Base-by-base conservation (phyloP, 805 yeast species). In the Wickerhamiella nectarea region DNA sequence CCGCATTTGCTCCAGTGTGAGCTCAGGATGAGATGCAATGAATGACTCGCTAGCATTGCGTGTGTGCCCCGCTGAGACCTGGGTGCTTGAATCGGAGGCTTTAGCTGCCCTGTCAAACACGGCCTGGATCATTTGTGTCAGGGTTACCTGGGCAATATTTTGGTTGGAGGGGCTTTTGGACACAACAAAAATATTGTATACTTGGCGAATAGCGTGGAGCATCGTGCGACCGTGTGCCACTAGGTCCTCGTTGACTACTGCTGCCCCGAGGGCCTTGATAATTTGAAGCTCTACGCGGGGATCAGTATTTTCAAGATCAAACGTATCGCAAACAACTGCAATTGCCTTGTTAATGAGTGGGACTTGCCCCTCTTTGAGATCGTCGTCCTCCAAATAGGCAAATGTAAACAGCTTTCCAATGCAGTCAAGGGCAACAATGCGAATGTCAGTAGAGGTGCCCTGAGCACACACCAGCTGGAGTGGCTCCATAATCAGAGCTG, bases 261-360 rank as follows among this genome's bases (percentile, higher is more conserved):
- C 89, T 49, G 91, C 85, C 58, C 89, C 79, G 41, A 93, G 67
- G 0, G 96, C 96, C 56, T 94, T 76, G 25, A 89, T 80, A 10
- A 91, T 89, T 63, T 93, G 98, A 45, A 91, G 65, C 65, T 93
- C 98, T 26, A 93, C 75, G 46, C 72, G 76, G 19, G 82, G 82
- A 57, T 87, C 94, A 0, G 97, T 85, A 1, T 86, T 85, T 60
- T 91, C 98, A 34, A 94, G 94, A 48, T 80, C 83, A 59, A 84
- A 89, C 51, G 94, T 81, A 20, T 79, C 76, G 19, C 91, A 75
- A 18, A 87, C 82, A 12, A 86, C 81, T 50, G 80, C 80, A 34
- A 89, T 81, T 0, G 94, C 85, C 19, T 81, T 80, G 57, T 83
- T 91, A 24, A 91, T 76, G 48, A 84, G 57, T 18, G 71, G 70